Evolutionary conservation across 2,329 filamentous ascomycete species (phyloP).

Genomic region (Colletotrichum chrysophilum): DNA sequence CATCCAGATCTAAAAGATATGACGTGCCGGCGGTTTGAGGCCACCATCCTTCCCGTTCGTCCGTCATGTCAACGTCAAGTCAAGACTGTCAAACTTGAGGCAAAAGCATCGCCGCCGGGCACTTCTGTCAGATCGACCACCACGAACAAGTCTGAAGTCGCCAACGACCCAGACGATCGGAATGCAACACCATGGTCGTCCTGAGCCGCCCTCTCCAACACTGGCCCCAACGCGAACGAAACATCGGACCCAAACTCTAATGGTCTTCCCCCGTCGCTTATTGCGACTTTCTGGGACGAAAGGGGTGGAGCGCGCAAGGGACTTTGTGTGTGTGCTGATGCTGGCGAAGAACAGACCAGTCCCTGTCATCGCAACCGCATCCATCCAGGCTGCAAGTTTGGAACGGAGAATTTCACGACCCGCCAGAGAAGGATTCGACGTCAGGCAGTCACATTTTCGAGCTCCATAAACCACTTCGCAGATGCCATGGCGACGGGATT

Average conservation of each 20-base stretch:
- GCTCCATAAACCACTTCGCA: not conserved
- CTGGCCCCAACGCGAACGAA: not conserved
- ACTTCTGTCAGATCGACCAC: not conserved
- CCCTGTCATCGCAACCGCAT: not conserved
- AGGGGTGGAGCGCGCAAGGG: not conserved
- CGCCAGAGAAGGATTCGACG: not conserved
- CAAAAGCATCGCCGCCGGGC: not conserved
- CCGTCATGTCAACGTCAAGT: not conserved
- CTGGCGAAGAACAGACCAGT: not conserved
- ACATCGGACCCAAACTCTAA: slow-evolving; percentile 11
- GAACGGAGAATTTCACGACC: not conserved
- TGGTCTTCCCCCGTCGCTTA: not conserved
- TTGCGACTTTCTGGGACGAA: not conserved
- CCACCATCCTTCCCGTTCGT: not conserved
- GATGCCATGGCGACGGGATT: not conserved
- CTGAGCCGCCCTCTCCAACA: not conserved
- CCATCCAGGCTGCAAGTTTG: not conserved
- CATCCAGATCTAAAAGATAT: not conserved
- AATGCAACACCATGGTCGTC: not conserved
- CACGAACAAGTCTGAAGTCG: not conserved
- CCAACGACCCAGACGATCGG: not conserved
- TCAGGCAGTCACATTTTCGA: not conserved
- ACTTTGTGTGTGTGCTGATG: not conserved
- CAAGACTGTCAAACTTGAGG: not conserved
- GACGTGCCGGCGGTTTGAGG: not conserved